These are phyloP conservation scores for Neltuma alba DNA, from an alignment of 306 rosid species.

Conservation along the genomic window DNA sequence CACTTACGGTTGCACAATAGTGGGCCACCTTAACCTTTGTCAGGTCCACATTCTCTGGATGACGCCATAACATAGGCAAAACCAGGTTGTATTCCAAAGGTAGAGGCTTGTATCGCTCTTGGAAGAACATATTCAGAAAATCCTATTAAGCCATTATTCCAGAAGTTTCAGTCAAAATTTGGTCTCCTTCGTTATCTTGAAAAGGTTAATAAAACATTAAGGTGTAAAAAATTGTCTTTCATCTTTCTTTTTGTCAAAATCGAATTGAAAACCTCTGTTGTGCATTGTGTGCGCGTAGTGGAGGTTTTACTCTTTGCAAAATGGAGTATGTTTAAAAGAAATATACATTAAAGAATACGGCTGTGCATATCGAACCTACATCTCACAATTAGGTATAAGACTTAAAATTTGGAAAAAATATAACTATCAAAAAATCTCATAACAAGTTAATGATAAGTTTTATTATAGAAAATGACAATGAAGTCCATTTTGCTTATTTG, in stretches of 20 bases:
- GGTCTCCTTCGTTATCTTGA: not conserved
- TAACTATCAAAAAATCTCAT: no score
- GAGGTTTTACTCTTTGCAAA: no score
- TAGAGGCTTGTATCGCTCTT: conserved; percentile 57
- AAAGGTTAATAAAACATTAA: no score
- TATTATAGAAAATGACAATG: no score
- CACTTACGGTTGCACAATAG: conserved; percentile 72
- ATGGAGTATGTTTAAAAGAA: not conserved
- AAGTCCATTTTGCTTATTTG: no score
- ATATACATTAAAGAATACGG: not conserved
- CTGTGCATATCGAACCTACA: not conserved
- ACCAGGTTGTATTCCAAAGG: conserved; percentile 60
- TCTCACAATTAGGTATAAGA: no score
- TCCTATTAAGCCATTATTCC: conserved; percentile 40
- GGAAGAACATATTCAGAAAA: conserved; percentile 72
- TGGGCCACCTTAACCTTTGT: conserved; percentile 62
- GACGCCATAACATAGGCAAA: conserved; percentile 69
- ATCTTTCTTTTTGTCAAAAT: not conserved
- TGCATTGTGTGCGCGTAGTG: no score
- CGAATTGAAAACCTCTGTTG: not conserved
- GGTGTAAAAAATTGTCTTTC: not conserved
- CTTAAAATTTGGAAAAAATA: no score
- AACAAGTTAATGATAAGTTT: no score
- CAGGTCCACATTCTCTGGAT: conserved; percentile 63
- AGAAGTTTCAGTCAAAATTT: not conserved